phyloP scores from a whole-genome alignment of 2,329 filamentous ascomycete species.

The Atkinsonella texensis region DNA sequence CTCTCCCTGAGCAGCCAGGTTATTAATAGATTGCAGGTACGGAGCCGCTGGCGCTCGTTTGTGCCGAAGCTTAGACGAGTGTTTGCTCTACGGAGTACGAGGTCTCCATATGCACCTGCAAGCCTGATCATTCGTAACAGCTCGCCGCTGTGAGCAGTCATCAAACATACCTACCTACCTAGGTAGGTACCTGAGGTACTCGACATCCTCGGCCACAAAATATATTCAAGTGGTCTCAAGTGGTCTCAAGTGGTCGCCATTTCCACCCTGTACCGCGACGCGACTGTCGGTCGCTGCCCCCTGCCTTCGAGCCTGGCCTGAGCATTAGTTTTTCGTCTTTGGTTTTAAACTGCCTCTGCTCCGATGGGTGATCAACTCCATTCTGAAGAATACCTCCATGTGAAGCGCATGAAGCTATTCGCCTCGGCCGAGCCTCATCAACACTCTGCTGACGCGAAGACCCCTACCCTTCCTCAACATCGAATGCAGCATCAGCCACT shows the following conservation, averaged over 20 bases:
- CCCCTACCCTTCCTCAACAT: neutral
- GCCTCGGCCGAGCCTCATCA: neutral
- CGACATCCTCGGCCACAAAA: neutral
- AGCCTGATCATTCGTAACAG: neutral
- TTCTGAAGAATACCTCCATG: constrained; percentile 8
- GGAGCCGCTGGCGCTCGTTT: no score
- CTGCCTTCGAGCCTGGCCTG: neutral
- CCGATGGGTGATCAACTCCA: constrained; percentile 9
- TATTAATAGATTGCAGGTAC: no score
- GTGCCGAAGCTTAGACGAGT: neutral
- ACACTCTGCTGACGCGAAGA: neutral
- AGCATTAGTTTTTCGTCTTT: neutral
- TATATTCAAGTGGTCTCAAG: neutral
- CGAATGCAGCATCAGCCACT: neutral
- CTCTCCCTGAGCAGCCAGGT: no score
- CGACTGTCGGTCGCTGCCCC: neutral
- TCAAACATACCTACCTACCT: neutral
- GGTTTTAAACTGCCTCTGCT: neutral
- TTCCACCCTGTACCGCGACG: no score
- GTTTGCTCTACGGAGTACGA: neutral
- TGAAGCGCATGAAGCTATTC: constrained; percentile 14
- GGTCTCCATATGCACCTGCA: neutral
- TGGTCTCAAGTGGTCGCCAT: neutral
- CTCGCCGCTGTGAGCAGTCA: neutral
- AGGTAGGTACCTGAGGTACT: neutral